Percentiles rank a stretch among this genome's conserved stretches.
These are phyloP conservation scores for Gastrodia elata DNA, from an alignment of 106 monocot species.

Conservation along the genomic window DNA sequence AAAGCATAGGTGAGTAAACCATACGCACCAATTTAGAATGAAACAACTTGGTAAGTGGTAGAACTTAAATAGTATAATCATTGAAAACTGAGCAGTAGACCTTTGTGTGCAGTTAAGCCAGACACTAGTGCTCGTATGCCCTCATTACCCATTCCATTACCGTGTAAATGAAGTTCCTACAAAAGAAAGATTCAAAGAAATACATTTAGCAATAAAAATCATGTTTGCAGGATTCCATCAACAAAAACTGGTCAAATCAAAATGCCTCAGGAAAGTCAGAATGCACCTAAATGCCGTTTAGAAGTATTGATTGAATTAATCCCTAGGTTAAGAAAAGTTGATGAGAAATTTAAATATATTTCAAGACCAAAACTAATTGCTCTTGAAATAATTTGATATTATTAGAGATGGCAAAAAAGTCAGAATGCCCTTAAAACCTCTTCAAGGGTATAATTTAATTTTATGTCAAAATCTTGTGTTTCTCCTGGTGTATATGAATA, in stretches of 20 bases:
- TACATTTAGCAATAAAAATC: background rate
- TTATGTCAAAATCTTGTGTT: no score
- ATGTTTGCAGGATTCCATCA: background rate
- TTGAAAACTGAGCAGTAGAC: constrained; percentile 18
- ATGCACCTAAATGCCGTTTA: background rate
- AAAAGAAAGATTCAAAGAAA: background rate
- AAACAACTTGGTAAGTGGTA: background rate
- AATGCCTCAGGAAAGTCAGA: background rate
- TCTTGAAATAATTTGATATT: no score
- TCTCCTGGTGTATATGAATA: no score
- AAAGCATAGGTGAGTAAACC: background rate
- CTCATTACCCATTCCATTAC: constrained; percentile 91
- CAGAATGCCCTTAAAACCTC: no score
- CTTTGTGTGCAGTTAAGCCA: constrained; percentile 73
- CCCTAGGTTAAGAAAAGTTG: background rate
- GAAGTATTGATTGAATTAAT: background rate
- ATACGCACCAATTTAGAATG: background rate
- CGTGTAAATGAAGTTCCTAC: constrained; percentile 97
- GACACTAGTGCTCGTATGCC: constrained; percentile 68
- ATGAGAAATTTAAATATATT: background rate
- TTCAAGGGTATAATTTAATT: no score
- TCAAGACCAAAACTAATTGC: background rate
- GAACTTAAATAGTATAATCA: background rate
- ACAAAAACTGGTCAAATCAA: background rate
- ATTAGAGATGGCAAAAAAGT: no score